Evolutionary conservation across 2,329 filamentous ascomycete genomes (phyloP).

Genomic region (Aspergillus glaucus): DNA sequence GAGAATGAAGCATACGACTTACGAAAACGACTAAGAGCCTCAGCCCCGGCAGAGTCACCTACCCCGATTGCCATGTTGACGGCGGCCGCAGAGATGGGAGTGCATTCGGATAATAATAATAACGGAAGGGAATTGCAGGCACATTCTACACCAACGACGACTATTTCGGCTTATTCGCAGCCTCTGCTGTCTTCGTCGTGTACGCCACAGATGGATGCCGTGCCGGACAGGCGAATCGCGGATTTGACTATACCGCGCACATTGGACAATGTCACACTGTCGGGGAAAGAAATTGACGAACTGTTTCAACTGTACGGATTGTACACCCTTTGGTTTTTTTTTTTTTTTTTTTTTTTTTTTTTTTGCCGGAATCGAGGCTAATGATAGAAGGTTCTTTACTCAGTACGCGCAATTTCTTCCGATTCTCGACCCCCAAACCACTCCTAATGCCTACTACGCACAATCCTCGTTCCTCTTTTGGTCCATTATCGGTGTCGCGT

Average conservation of each 20-base stretch:
- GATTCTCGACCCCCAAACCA: slow-evolving; percentile 42
- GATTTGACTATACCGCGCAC: slow-evolving; percentile 23
- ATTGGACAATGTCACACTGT: slow-evolving; percentile 25
- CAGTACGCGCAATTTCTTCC: slow-evolving; percentile 35
- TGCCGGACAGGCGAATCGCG: slow-evolving; percentile 3
- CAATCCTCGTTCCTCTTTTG: slow-evolving; percentile 80
- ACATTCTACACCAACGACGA: slow-evolving; percentile 13
- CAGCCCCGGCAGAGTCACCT: slow-evolving; percentile 14
- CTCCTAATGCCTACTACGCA: slow-evolving; percentile 67
- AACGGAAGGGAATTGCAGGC: neutral
- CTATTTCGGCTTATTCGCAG: slow-evolving; percentile 12
- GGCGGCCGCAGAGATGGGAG: slow-evolving; percentile 25
- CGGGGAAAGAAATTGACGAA: slow-evolving; percentile 31
- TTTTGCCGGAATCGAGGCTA: neutral
- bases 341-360: too few relatives aligned
- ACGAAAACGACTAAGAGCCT: slow-evolving; percentile 26
- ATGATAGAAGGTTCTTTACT: slow-evolving; percentile 27
- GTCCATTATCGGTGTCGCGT: slow-evolving; percentile 49
- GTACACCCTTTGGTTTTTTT: neutral
- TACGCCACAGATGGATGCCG: slow-evolving; percentile 10
- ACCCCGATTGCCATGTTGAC: slow-evolving; percentile 25
- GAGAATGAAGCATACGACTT: slow-evolving; percentile 34
- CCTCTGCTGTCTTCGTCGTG: slow-evolving; percentile 16
- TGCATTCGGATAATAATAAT: slow-evolving; percentile 8
- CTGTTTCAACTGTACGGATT: slow-evolving; percentile 27